phyloP scores from a whole-genome alignment of 257 asterid genomes.

The Asclepias syriaca region DNA sequence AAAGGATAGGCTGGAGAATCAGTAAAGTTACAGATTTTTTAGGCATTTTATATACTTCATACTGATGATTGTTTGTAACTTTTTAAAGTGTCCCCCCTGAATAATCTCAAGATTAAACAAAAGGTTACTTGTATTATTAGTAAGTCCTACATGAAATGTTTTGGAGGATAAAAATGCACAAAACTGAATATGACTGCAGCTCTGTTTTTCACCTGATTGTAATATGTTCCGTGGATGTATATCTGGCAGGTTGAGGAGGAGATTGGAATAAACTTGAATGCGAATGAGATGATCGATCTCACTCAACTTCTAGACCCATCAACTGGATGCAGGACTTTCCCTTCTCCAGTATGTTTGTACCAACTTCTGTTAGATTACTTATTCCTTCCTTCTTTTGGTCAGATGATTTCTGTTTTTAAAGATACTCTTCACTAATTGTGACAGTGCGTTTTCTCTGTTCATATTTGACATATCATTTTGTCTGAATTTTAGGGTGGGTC shows the following conservation, averaged over 20 bases:
- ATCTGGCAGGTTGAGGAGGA: slow-evolving; percentile 81
- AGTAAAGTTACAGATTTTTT: background rate
- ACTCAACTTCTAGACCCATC: slow-evolving; percentile 72
- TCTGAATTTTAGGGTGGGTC: slow-evolving; percentile 63
- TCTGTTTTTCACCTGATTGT: background rate
- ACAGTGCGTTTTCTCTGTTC: background rate
- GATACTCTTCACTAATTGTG: background rate
- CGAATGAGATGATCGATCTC: slow-evolving; percentile 66
- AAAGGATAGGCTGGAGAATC: background rate
- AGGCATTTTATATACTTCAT: background rate
- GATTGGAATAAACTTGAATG: slow-evolving; percentile 66
- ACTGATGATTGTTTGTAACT: background rate
- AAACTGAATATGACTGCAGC: background rate
- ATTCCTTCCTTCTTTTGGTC: background rate
- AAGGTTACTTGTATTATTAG: background rate
- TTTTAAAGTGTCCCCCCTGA: background rate
- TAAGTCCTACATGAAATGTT: background rate
- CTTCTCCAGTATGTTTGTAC: slow-evolving; percentile 65
- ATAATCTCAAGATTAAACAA: background rate
- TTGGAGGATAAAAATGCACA: background rate
- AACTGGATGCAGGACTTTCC: slow-evolving; percentile 62
- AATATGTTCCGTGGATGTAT: background rate
- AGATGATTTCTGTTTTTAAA: background rate
- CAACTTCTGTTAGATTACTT: background rate
- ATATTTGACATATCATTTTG: slow-evolving; percentile 11